phyloP scores from a whole-genome alignment of 2,329 filamentous ascomycete species.

The Nemania diffusa region DNA sequence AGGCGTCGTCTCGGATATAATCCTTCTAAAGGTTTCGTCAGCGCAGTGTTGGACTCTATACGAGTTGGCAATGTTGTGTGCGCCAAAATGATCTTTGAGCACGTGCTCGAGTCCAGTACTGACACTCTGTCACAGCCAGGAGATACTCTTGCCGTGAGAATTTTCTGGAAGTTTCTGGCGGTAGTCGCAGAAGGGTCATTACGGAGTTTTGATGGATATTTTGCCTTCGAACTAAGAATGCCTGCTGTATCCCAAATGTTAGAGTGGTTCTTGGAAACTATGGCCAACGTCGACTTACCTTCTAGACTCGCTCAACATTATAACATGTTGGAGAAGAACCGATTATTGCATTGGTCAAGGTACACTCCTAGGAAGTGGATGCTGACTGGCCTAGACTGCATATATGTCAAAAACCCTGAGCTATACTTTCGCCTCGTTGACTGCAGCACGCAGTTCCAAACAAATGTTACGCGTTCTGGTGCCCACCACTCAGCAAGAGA shows the following conservation, averaged over 20 bases:
- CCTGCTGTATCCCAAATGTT: background rate
- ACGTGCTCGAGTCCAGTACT: background rate
- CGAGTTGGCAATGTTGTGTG: background rate
- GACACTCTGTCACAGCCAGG: background rate
- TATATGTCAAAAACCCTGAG: background rate
- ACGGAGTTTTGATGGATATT: background rate
- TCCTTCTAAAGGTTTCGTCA: background rate
- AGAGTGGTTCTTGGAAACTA: conserved; percentile 7
- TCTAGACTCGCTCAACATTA: too few relatives aligned
- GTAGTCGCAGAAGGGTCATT: background rate
- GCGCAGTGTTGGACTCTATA: background rate
- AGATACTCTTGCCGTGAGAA: background rate
- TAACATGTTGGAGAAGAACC: too few relatives aligned
- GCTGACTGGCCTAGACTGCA: background rate
- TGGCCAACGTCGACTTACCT: background rate
- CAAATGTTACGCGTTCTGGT: background rate
- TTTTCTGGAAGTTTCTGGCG: background rate
- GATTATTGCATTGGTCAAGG: too few relatives aligned
- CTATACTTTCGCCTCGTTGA: background rate
- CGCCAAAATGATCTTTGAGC: conserved; percentile 2
- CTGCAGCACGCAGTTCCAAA: background rate
- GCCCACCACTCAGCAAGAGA: background rate
- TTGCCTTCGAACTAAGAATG: background rate
- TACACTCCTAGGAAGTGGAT: background rate
- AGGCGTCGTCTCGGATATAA: background rate